Percentiles rank a stretch among this genome's conserved stretches.
These are phyloP conservation scores for Aspergillus ruber DNA, from an alignment of 2,329 filamentous ascomycete species.

Conservation along the genomic window DNA sequence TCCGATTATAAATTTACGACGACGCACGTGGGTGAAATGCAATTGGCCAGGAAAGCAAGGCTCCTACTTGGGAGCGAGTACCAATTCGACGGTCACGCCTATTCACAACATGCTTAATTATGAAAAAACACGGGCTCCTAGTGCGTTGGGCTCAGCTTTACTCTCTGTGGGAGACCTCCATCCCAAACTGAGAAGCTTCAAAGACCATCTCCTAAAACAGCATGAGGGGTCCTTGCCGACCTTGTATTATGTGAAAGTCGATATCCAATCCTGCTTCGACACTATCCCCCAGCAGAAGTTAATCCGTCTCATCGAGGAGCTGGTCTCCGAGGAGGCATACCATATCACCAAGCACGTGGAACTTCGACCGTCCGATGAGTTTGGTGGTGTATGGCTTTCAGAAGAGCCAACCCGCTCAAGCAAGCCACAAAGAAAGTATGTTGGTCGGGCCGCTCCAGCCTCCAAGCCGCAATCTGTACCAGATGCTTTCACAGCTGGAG, in stretches of 20 bases:
- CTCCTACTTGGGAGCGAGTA: constrained; percentile 51
- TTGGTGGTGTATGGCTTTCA: constrained; percentile 15
- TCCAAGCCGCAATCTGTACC: constrained; percentile 42
- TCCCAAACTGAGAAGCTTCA: constrained; percentile 64
- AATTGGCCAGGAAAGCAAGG: constrained; percentile 47
- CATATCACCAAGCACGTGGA: constrained; percentile 68
- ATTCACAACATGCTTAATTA: constrained; percentile 70
- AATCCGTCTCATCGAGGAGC: constrained; percentile 55
- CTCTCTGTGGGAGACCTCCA: constrained; percentile 80
- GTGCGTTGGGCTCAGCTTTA: constrained; percentile 67
- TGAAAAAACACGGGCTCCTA: constrained; percentile 59
- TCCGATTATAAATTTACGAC: constrained; percentile 79
- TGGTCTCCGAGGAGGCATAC: constrained; percentile 59
- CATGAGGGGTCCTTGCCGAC: constrained; percentile 30
- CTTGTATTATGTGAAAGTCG: constrained; percentile 85
- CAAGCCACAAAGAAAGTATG: constrained; percentile 43
- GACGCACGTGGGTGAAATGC: constrained; percentile 49
- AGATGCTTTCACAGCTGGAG: constrained; percentile 34
- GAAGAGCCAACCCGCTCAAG: constrained; percentile 4
- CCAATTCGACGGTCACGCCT: constrained; percentile 65
- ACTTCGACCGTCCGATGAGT: constrained; percentile 48
- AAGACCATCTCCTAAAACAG: constrained; percentile 25
- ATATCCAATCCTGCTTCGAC: constrained; percentile 89
- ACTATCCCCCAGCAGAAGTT: constrained; percentile 81
- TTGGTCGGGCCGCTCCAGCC: constrained; percentile 44